These are phyloP conservation scores for Byssothecium circinans DNA, from an alignment of 2,329 filamentous ascomycete genomes.

Conservation along the genomic window DNA sequence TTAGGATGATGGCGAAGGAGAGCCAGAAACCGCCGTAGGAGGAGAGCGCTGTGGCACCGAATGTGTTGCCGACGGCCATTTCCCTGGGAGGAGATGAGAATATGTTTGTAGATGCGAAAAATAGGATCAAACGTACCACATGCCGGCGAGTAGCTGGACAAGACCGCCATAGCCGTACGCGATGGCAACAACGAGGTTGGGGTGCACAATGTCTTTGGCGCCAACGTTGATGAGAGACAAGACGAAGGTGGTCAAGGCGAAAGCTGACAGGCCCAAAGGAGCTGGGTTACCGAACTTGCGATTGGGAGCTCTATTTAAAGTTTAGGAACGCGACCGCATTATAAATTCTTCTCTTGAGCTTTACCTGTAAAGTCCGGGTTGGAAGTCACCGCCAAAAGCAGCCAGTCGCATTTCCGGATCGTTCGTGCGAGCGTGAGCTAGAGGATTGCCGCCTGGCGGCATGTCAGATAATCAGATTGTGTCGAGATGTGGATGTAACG, in stretches of 20 bases:
- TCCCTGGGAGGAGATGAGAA: conserved; percentile 41
- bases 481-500: background rate
- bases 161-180: conserved; percentile 55
- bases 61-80: conserved; percentile 63
- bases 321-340: conserved; percentile 1
- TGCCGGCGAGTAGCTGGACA: conserved; percentile 55
- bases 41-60: conserved; percentile 63
- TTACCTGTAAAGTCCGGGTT: conserved; percentile 53
- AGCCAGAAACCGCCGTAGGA: conserved; percentile 67
- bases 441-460: conserved; percentile 50
- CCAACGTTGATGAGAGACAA: conserved; percentile 56
- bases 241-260: conserved; percentile 67
- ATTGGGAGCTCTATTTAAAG: conserved; percentile 25
- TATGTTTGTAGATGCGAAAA: background rate
- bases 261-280: conserved; percentile 63
- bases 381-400: conserved; percentile 56
- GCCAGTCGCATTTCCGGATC: conserved; percentile 49
- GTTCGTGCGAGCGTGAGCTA: conserved; percentile 54
- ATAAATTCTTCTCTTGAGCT: background rate
- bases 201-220: conserved; percentile 45
- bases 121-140: conserved; percentile 53
- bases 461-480: background rate
- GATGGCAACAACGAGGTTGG: conserved; percentile 52
- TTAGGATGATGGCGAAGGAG: conserved; percentile 60
- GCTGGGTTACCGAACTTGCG: conserved; percentile 62